These are phyloP conservation scores for Ogataea haglerorum DNA, from an alignment of 805 yeast genomes.

Conservation along the genomic window DNA sequence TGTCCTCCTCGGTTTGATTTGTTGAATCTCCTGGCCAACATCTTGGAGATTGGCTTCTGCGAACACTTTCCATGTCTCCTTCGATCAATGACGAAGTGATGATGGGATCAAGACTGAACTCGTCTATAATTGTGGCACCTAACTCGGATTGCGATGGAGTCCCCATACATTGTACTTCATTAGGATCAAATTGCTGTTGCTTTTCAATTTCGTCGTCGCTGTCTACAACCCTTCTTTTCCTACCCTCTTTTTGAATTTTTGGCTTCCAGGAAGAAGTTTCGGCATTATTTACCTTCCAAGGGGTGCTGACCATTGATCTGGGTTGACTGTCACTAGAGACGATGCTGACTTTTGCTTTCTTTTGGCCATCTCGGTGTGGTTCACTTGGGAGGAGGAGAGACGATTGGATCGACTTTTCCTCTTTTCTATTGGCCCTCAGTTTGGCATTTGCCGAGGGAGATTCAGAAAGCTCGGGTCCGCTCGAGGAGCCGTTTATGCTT, in stretches of 20 bases:
- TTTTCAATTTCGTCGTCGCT: background rate
- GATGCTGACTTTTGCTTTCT: too few species aligned
- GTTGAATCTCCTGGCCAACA: background rate
- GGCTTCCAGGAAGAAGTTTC: too few species aligned
- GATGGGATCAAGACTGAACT: slow-evolving; percentile 5
- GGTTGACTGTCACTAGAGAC: too few species aligned
- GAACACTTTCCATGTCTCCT: background rate
- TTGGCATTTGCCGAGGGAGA: slow-evolving; percentile 17
- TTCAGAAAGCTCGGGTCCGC: slow-evolving; percentile 18
- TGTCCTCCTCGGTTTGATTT: background rate
- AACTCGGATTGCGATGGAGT: slow-evolving; percentile 1
- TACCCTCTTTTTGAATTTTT: too few species aligned
- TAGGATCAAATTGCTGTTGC: background rate
- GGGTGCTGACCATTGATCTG: too few species aligned
- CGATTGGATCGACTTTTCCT: background rate
- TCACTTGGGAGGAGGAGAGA: background rate
- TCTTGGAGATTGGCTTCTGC: background rate
- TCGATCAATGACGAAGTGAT: slow-evolving; percentile 3
- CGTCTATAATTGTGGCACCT: background rate
- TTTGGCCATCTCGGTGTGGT: too few species aligned
- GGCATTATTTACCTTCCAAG: too few species aligned
- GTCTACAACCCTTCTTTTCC: too few species aligned
- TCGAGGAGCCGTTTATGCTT: slow-evolving; percentile 16
- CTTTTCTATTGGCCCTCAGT: slow-evolving; percentile 7
- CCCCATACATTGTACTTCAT: slow-evolving; percentile 1